Evolutionary conservation across 2,329 filamentous ascomycete species (phyloP).

Genomic region (Eutypella sp.): DNA sequence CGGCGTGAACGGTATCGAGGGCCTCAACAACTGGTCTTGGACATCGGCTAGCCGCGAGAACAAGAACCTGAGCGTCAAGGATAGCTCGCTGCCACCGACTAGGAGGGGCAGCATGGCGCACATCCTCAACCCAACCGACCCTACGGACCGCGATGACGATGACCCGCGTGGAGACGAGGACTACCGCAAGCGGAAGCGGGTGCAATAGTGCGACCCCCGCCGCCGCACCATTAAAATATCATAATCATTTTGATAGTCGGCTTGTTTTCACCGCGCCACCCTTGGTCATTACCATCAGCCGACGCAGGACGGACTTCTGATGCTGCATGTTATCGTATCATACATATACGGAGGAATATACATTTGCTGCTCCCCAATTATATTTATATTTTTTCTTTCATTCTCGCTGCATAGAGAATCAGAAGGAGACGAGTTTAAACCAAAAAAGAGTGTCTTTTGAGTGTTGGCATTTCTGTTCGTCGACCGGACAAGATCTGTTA

Average conservation of each 20-base stretch:
- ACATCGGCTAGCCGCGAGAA: conserved; percentile 45
- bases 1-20: conserved; percentile 45
- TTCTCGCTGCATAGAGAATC: too few species aligned
- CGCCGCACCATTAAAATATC: too few species aligned
- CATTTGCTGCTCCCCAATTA: too few species aligned
- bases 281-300: background rate
- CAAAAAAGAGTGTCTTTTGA: too few species aligned
- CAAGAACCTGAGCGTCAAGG: conserved; percentile 46
- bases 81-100: conserved; percentile 53
- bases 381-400: too few species aligned
- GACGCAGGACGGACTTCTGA: background rate
- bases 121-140: conserved; percentile 57
- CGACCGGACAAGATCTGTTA: background rate
- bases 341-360: background rate
- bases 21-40: conserved; percentile 48
- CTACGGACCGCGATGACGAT: conserved; percentile 50
- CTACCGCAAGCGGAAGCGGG: conserved; percentile 53
- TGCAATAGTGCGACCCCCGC: too few species aligned
- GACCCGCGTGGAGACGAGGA: conserved; percentile 52
- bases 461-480: too few species aligned
- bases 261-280: too few species aligned
- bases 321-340: background rate
- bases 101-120: conserved; percentile 58
- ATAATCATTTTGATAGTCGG: too few species aligned
- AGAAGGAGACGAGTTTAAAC: too few species aligned